phyloP scores from a whole-genome alignment of 2,329 filamentous ascomycete species.

The Knoxdaviesia proteae region DNA sequence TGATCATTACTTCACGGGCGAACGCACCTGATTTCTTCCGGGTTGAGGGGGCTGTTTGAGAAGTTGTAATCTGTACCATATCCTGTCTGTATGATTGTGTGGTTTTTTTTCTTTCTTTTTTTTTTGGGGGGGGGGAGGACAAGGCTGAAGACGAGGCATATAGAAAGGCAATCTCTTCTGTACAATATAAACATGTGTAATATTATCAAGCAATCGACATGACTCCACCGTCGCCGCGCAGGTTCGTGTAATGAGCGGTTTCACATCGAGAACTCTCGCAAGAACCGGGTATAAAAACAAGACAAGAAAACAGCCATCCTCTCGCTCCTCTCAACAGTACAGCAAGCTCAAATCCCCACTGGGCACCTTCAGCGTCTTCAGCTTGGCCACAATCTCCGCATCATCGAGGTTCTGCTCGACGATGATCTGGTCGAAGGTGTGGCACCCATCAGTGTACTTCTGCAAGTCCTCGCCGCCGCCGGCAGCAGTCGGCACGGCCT shows the following conservation, averaged over 20 bases:
- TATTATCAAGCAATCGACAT: too few relatives aligned
- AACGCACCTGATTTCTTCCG: too few relatives aligned
- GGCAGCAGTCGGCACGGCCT: slow-evolving; percentile 18
- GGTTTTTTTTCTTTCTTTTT: too few relatives aligned
- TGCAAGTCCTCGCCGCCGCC: slow-evolving; percentile 32
- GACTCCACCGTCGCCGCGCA: too few relatives aligned
- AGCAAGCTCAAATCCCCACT: slow-evolving; percentile 32
- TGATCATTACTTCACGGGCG: too few relatives aligned
- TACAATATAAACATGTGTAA: too few relatives aligned
- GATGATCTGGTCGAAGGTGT: slow-evolving; percentile 67
- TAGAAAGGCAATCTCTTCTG: too few relatives aligned
- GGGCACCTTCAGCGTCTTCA: slow-evolving; percentile 35
- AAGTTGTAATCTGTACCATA: too few relatives aligned
- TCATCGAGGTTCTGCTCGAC: slow-evolving; percentile 54
- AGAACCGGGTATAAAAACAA: neutral
- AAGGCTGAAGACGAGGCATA: neutral
- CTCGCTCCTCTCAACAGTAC: slow-evolving; percentile 20
- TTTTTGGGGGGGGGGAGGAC: slow-evolving; percentile 1
- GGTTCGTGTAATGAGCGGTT: too few relatives aligned
- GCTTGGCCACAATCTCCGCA: slow-evolving; percentile 44
- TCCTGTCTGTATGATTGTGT: too few relatives aligned
- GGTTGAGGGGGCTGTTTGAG: too few relatives aligned
- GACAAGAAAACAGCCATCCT: slow-evolving; percentile 5
- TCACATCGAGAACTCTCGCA: too few relatives aligned
- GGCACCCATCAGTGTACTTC: slow-evolving; percentile 51